These are phyloP conservation scores for Hirsutella rhossiliensis DNA, from an alignment of 2,329 filamentous ascomycete species.

Conservation along the genomic window DNA sequence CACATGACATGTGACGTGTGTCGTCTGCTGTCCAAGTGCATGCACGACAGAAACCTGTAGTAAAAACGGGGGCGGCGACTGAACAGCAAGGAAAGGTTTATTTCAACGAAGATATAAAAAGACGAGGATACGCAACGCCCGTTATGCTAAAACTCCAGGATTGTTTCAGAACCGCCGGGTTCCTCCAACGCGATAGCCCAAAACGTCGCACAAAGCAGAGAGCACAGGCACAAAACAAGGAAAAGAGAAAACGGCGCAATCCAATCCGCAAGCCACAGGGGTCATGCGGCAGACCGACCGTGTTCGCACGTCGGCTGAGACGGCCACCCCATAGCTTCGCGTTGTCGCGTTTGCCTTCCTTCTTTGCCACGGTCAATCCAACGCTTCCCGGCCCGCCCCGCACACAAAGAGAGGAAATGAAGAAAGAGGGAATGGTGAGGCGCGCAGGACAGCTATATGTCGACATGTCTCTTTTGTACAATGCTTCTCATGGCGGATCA, in stretches of 20 bases:
- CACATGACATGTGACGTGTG: not conserved
- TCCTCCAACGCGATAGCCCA: slow-evolving; percentile 1
- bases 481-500: slow-evolving; percentile 5
- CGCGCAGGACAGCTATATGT: slow-evolving; percentile 5
- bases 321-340: not conserved
- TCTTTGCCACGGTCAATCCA: not conserved
- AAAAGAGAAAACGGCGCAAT: too few species aligned
- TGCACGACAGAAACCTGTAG: too few species aligned
- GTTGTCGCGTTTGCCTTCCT: not conserved
- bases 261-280: too few species aligned
- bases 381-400: not conserved
- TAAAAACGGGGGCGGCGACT: too few species aligned
- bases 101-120: not conserved
- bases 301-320: too few species aligned
- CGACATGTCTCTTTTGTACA: slow-evolving; percentile 7
- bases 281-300: too few species aligned
- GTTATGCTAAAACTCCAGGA: slow-evolving; percentile 7
- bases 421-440: not conserved
- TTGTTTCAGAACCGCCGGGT: slow-evolving; percentile 1
- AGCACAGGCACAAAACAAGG: too few species aligned
- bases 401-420: not conserved
- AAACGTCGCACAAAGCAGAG: not conserved
- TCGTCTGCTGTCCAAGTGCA: not conserved
- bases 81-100: not conserved
- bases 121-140: slow-evolving; percentile 5